A percentile compares a stretch with the other conserved stretches of the same genome.
Evolutionary conservation across 805 yeast genomes (phyloP).

Genomic region (Hanseniaspora singularis): DNA sequence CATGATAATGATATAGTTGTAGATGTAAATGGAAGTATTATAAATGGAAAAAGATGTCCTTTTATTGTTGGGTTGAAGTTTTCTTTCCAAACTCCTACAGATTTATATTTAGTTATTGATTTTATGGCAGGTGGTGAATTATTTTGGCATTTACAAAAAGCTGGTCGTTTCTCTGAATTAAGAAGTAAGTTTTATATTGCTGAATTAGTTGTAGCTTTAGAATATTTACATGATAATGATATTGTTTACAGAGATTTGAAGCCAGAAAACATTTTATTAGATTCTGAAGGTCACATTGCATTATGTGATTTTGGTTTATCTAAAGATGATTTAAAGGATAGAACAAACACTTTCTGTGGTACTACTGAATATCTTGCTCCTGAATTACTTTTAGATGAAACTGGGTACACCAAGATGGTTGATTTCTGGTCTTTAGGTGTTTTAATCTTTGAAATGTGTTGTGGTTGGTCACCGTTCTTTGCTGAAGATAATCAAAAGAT

Average conservation of each 20-base stretch:
- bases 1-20: constrained; percentile 6
- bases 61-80: constrained; percentile 93
- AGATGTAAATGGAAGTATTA: neutral
- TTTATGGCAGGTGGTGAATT: constrained; percentile 98
- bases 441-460: constrained; percentile 94
- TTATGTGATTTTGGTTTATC: constrained; percentile 94
- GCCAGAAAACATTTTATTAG: constrained; percentile 90
- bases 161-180: constrained; percentile 84
- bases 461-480: constrained; percentile 98
- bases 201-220: constrained; percentile 82
- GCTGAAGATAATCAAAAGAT: constrained; percentile 97
- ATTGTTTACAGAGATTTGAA: constrained; percentile 93
- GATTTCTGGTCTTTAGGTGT: constrained; percentile 99
- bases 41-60: constrained; percentile 56
- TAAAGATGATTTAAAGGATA: constrained; percentile 78
- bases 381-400: constrained; percentile 85
- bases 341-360: constrained; percentile 96
- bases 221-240: constrained; percentile 88
- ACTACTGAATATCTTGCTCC: constrained; percentile 98
- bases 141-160: constrained; percentile 93
- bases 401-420: constrained; percentile 97
- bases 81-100: constrained; percentile 90
- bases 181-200: constrained; percentile 96
- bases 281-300: constrained; percentile 95
- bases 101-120: constrained; percentile 86